Percentiles rank a stretch among this genome's conserved stretches.
phyloP scores from a whole-genome alignment of 108 stramenopile species.

The Skeletonema potamos region DNA sequence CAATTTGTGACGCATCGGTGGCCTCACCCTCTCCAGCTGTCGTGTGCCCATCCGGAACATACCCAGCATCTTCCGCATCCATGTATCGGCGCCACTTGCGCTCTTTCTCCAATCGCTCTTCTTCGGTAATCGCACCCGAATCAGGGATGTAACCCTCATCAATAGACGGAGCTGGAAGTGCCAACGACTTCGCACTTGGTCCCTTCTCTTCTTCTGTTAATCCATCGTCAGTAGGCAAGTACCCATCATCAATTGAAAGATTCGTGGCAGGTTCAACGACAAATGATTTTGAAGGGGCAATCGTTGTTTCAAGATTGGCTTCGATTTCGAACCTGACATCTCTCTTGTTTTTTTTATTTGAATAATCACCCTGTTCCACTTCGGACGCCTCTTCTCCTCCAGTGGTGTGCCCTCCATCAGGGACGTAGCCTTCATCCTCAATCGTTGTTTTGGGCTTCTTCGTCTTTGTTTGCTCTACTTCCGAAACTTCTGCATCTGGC shows the following conservation, averaged over 20 bases:
- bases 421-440: conserved; percentile 12
- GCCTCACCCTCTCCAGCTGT: conserved; percentile 20
- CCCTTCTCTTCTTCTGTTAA: conserved; percentile 40
- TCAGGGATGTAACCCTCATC: conserved; percentile 23
- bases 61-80: conserved; percentile 14
- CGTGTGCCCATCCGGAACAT: conserved; percentile 36
- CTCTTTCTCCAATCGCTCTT: conserved; percentile 6
- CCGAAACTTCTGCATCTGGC: conserved; percentile 29
- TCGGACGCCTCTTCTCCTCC: conserved; percentile 31
- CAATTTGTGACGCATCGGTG: conserved; percentile 12
- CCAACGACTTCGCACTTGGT: not conserved
- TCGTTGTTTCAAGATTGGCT: conserved; percentile 18
- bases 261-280: conserved; percentile 8
- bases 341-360: conserved; percentile 1
- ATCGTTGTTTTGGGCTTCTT: conserved; percentile 6
- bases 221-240: conserved; percentile 31
- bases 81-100: not conserved
- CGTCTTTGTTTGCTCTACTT: conserved; percentile 14
- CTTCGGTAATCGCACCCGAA: conserved; percentile 18
- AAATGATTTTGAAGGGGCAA: not conserved
- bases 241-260: conserved; percentile 33
- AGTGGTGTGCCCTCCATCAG: conserved; percentile 18
- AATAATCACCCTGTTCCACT: conserved; percentile 16
- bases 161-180: not conserved
- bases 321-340: conserved; percentile 35